Percentiles rank a stretch among this genome's conserved stretches.
Conservation (phyloP, 2,329 filamentous ascomycete species). For the Hypoxylon sp. region DNA sequence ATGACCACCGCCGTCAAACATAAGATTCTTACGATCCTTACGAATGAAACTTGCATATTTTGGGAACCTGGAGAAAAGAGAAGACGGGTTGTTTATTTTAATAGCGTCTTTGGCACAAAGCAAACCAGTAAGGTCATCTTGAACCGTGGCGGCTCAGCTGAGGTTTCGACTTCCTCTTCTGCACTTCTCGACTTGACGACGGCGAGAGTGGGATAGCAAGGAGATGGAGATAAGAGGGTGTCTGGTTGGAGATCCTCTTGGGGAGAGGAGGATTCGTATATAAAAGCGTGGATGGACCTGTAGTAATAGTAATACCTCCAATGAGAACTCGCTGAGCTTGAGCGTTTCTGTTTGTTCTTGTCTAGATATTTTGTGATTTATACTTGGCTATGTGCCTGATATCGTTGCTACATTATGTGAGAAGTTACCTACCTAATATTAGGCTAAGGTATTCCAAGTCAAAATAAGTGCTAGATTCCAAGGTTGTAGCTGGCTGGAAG, state of each 20-base stretch:
- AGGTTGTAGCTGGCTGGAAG: too few relatives aligned
- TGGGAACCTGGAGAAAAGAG: slow-evolving; percentile 39
- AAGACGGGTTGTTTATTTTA: slow-evolving; percentile 41
- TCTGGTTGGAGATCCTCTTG: neutral
- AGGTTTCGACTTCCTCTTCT: slow-evolving; percentile 3
- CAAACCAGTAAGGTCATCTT: slow-evolving; percentile 21
- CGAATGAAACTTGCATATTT: slow-evolving; percentile 56
- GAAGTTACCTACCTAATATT: too few relatives aligned
- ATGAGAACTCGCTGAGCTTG: slow-evolving; percentile 45
- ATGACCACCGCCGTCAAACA: slow-evolving; percentile 42
- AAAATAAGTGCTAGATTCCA: too few relatives aligned
- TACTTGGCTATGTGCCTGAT: neutral
- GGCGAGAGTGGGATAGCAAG: slow-evolving; percentile 12
- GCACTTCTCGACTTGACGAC: slow-evolving; percentile 1
- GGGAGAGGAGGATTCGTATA: slow-evolving; percentile 19
- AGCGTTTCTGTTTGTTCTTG: slow-evolving; percentile 22
- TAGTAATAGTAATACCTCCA: slow-evolving; percentile 52
- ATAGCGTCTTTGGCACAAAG: slow-evolving; percentile 18
- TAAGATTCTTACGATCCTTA: slow-evolving; percentile 72
- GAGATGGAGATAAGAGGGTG: neutral
- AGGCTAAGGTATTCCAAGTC: too few relatives aligned
- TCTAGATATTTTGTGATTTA: neutral
- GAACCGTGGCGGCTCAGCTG: slow-evolving; percentile 20
- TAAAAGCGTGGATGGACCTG: slow-evolving; percentile 39
- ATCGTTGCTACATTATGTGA: neutral